Evolutionary conservation across 305 asterid genomes (phyloP).

Genomic region (Withania somnifera): DNA sequence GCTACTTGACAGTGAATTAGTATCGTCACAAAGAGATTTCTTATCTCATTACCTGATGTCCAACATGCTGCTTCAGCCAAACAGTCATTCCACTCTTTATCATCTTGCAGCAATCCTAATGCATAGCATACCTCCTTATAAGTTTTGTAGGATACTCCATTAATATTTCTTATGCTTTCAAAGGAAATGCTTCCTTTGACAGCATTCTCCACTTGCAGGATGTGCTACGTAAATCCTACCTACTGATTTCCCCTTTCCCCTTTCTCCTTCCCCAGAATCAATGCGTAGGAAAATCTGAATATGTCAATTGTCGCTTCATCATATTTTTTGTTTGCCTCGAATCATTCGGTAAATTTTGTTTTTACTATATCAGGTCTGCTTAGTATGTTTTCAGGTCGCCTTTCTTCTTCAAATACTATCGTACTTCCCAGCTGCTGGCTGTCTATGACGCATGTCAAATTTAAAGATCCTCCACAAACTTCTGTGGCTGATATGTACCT

Average conservation of each 20-base stretch:
- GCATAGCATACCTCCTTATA: not conserved
- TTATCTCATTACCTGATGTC: not conserved
- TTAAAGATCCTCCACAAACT: not conserved
- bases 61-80: not conserved
- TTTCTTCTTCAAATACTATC: not conserved
- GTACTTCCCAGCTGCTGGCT: not conserved
- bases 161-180: not conserved
- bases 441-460: not conserved
- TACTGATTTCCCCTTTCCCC: not conserved
- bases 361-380: too few relatives aligned
- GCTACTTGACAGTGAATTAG: too few relatives aligned
- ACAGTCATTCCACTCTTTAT: constrained; percentile 4
- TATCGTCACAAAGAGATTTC: not conserved
- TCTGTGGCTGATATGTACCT: not conserved
- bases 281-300: not conserved
- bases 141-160: not conserved
- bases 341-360: too few relatives aligned
- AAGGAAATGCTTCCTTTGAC: not conserved
- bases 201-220: too few relatives aligned
- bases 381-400: too few relatives aligned
- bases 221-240: not conserved
- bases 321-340: not conserved
- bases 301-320: not conserved
- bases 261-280: not conserved
- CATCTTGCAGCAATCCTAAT: not conserved